A percentile compares a stretch with the other conserved stretches of the same genome.
Conservation (phyloP, 2,329 filamentous ascomycete species). For the Corniculantispora saksenae region DNA sequence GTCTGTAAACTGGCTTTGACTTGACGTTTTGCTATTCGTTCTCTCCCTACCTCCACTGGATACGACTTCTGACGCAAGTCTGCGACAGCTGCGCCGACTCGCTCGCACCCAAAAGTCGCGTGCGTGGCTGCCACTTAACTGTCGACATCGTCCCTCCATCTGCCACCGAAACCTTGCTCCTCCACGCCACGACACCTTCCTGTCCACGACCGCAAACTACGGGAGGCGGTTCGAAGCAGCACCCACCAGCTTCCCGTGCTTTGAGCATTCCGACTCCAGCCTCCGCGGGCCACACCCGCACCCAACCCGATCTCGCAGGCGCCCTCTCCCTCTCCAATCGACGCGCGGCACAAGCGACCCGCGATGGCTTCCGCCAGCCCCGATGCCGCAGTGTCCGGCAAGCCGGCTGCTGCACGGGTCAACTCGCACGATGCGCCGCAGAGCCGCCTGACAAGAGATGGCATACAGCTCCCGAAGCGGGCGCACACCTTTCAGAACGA, state of each 20-base stretch:
- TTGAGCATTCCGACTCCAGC: not conserved
- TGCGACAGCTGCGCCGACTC: slow-evolving; percentile 3
- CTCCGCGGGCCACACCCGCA: not conserved
- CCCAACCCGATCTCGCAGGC: not conserved
- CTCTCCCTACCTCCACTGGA: not conserved
- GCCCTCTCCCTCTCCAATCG: not conserved
- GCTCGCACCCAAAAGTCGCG: not conserved
- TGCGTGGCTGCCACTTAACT: not conserved
- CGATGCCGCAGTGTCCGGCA: not conserved
- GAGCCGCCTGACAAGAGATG: slow-evolving; percentile 32
- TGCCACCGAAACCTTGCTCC: not conserved
- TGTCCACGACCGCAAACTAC: not conserved
- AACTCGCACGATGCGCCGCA: slow-evolving; percentile 4
- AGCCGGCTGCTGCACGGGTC: slow-evolving; percentile 7
- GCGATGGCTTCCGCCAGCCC: slow-evolving; percentile 11
- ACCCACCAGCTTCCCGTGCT: not conserved
- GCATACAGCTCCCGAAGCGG: slow-evolving; percentile 41
- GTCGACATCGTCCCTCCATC: not conserved
- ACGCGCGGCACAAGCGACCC: not conserved
- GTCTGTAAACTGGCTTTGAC: too few relatives aligned
- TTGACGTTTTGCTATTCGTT: not conserved
- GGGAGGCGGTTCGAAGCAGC: not conserved
- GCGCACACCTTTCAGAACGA: slow-evolving; percentile 50
- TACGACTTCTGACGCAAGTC: slow-evolving; percentile 2
- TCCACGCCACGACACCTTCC: not conserved